Percentiles rank a stretch among this genome's conserved stretches.
phyloP scores from a whole-genome alignment of 2,329 filamentous ascomycete genomes.

The Colletotrichum orbiculare region DNA sequence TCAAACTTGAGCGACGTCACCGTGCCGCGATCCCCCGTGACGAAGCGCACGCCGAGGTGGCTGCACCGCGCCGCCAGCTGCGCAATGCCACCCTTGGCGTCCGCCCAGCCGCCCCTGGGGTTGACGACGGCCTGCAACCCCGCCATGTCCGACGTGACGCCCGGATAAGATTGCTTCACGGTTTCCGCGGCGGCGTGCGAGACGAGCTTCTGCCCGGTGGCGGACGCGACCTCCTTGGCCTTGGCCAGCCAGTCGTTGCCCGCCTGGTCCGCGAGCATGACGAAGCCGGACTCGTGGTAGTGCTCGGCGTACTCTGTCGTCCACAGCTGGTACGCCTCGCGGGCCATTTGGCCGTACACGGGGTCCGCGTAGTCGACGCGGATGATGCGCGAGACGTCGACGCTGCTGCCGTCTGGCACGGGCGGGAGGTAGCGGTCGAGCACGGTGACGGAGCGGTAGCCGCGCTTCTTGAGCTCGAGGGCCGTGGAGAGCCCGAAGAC shows the following conservation, averaged over 20 bases:
- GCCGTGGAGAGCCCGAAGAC: slow-evolving; percentile 46
- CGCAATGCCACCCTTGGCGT: slow-evolving; percentile 43
- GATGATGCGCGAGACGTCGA: slow-evolving; percentile 55
- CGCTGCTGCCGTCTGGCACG: slow-evolving; percentile 50
- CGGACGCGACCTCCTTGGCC: slow-evolving; percentile 34
- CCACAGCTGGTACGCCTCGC: slow-evolving; percentile 45
- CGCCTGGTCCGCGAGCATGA: slow-evolving; percentile 42
- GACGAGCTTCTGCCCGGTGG: slow-evolving; percentile 14
- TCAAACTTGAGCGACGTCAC: slow-evolving; percentile 40
- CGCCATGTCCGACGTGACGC: slow-evolving; percentile 25
- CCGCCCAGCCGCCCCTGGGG: slow-evolving; percentile 46
- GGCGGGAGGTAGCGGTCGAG: slow-evolving; percentile 50
- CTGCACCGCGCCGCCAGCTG: slow-evolving; percentile 43
- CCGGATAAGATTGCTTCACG: slow-evolving; percentile 13
- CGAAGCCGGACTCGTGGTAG: slow-evolving; percentile 46
- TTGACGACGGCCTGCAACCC: slow-evolving; percentile 39
- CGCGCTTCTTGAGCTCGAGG: slow-evolving; percentile 40
- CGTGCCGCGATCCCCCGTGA: slow-evolving; percentile 44
- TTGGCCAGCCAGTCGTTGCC: slow-evolving; percentile 38
- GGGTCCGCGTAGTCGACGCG: slow-evolving; percentile 71
- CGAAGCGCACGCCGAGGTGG: slow-evolving; percentile 44
- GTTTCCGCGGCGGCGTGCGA: slow-evolving; percentile 45
- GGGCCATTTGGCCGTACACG: slow-evolving; percentile 69
- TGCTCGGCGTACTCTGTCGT: slow-evolving; percentile 42
- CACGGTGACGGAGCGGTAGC: slow-evolving; percentile 49